These are phyloP conservation scores for Neurospora cerealis DNA, from an alignment of 495 filamentous ascomycete genomes.

Conservation along the genomic window DNA sequence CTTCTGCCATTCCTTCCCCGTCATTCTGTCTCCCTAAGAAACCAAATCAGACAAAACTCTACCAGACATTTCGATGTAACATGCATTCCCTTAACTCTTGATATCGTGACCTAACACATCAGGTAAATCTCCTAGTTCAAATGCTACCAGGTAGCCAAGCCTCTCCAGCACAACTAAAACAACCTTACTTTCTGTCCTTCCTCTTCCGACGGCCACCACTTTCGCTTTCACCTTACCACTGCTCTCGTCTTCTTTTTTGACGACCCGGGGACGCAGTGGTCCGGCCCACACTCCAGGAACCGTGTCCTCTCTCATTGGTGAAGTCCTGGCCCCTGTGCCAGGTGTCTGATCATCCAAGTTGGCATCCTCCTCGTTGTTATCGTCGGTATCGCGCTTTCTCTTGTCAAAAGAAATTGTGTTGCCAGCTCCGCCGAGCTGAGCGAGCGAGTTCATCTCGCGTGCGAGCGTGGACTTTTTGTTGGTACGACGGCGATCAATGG, in stretches of 20 bases:
- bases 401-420: background rate
- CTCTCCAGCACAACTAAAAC: background rate
- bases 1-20: background rate
- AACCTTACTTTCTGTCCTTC: background rate
- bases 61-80: no score
- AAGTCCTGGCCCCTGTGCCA: background rate
- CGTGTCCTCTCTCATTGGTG: background rate
- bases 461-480: background rate
- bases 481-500: background rate
- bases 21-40: background rate
- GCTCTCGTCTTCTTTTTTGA: background rate
- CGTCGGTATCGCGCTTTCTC: background rate
- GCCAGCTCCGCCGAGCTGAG: background rate
- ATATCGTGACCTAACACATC: background rate
- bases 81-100: no score
- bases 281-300: background rate
- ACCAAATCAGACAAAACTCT: no score
- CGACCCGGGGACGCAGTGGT: background rate
- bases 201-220: background rate
- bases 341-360: background rate
- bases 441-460: rapidly evolving
- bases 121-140: background rate
- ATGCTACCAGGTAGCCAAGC: background rate
- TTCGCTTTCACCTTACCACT: no score
- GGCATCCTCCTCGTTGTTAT: background rate